Evolutionary conservation across 306 rosid species (phyloP).

Genomic region (Sechiopsis laciniata): DNA sequence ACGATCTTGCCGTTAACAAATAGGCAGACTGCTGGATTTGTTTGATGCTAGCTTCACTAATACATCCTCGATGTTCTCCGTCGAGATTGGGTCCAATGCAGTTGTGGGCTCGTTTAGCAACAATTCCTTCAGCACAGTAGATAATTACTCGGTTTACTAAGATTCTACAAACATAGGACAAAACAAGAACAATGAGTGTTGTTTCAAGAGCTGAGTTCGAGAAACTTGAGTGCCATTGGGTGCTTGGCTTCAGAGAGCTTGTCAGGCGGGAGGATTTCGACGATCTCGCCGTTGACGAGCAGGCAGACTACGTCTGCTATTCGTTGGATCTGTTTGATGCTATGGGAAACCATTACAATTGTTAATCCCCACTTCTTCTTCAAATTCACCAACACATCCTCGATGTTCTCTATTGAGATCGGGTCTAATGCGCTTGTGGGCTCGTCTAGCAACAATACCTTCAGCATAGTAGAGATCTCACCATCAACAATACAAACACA

Average conservation of each 20-base stretch:
- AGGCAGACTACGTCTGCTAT: conserved; percentile 61
- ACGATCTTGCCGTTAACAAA: conserved; percentile 76
- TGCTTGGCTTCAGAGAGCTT: conserved; percentile 65
- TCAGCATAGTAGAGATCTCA: conserved; percentile 5
- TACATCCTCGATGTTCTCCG: conserved; percentile 73
- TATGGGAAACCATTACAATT: conserved; percentile 55
- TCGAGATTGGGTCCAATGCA: conserved; percentile 85
- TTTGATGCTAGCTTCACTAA: conserved; percentile 76
- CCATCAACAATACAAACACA: neutral
- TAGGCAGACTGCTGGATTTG: conserved; percentile 76
- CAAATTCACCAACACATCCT: conserved; percentile 66
- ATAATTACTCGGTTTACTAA: neutral
- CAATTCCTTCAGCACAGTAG: conserved; percentile 42
- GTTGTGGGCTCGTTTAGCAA: conserved; percentile 89
- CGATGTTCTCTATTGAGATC: conserved; percentile 80
- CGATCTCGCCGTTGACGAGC: conserved; percentile 75
- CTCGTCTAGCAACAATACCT: conserved; percentile 86
- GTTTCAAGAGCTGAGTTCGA: conserved; percentile 58
- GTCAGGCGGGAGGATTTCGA: conserved; percentile 52
- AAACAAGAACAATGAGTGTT: neutral
- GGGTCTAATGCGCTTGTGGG: conserved; percentile 96
- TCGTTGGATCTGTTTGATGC: no score
- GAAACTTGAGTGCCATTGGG: conserved; percentile 82
- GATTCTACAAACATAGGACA: neutral
- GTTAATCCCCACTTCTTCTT: conserved; percentile 67